Conservation (phyloP, 106 monocot genomes). For the Acorus gramineus region DNA sequence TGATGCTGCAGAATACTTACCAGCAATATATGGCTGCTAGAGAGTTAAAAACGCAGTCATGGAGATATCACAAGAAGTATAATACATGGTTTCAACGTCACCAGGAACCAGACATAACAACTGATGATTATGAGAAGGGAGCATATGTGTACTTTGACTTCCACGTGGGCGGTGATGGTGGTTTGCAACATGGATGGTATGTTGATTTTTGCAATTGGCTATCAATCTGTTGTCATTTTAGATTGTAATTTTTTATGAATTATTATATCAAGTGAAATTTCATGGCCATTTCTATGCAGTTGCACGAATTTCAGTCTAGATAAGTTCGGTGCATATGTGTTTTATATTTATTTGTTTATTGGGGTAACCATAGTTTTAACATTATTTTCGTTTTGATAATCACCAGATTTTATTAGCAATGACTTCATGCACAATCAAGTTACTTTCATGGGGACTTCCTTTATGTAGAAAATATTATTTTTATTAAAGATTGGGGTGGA, state of each 20-base stretch:
- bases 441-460: too few species aligned
- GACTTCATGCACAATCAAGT: too few species aligned
- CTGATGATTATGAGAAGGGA: conserved; percentile 87
- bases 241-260: neutral
- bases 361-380: too few species aligned
- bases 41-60: conserved; percentile 88
- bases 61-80: conserved; percentile 93
- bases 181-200: conserved; percentile 79
- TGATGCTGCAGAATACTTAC: conserved; percentile 69
- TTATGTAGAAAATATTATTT: too few species aligned
- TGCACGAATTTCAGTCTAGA: too few species aligned
- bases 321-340: too few species aligned
- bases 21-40: conserved; percentile 94
- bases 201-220: neutral
- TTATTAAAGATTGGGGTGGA: too few species aligned
- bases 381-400: too few species aligned
- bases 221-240: neutral
- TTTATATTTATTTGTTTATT: too few species aligned
- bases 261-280: neutral
- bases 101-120: conserved; percentile 90
- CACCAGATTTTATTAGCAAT: too few species aligned
- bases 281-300: neutral
- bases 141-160: conserved; percentile 99
- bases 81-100: conserved; percentile 99
- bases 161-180: conserved; percentile 64